phyloP scores from a whole-genome alignment of 129 eudicot species.

The Flaveria robusta region DNA sequence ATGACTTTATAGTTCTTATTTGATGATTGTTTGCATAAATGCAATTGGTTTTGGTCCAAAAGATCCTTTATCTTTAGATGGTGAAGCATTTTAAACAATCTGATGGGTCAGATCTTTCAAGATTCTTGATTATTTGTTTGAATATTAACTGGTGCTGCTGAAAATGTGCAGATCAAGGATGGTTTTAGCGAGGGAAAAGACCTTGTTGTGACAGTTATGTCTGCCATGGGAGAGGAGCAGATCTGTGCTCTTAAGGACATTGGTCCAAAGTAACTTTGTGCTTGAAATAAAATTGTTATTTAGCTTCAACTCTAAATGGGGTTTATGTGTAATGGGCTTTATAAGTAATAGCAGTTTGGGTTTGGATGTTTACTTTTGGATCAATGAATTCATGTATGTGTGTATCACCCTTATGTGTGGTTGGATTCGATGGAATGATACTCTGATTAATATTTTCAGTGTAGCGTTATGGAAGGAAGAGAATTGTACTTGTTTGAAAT shows the following conservation, averaged over 20 bases:
- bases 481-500: not conserved
- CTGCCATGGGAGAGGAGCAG: conserved; percentile 61
- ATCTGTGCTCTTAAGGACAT: conserved; percentile 53
- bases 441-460: not conserved
- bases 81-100: not conserved
- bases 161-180: conserved; percentile 43
- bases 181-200: conserved; percentile 53
- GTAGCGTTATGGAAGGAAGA: not conserved
- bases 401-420: not conserved
- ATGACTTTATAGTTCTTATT: not conserved
- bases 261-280: conserved; percentile 33
- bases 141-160: too few relatives aligned
- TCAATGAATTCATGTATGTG: conserved; percentile 1
- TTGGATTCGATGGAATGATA: conserved; percentile 3
- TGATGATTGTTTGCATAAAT: not conserved
- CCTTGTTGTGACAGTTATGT: conserved; percentile 48
- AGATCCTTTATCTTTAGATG: not conserved
- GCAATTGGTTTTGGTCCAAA: not conserved
- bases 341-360: conserved; percentile 15
- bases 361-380: not conserved
- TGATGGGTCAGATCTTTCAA: not conserved
- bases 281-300: not conserved
- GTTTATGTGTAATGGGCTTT: conserved; percentile 8
- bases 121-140: not conserved
- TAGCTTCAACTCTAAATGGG: conserved; percentile 3